A percentile compares a stretch with the other conserved stretches of the same genome.
phyloP scores from a whole-genome alignment of 1,284 basidiomycete genomes.

The Ganoderma meredithae region DNA sequence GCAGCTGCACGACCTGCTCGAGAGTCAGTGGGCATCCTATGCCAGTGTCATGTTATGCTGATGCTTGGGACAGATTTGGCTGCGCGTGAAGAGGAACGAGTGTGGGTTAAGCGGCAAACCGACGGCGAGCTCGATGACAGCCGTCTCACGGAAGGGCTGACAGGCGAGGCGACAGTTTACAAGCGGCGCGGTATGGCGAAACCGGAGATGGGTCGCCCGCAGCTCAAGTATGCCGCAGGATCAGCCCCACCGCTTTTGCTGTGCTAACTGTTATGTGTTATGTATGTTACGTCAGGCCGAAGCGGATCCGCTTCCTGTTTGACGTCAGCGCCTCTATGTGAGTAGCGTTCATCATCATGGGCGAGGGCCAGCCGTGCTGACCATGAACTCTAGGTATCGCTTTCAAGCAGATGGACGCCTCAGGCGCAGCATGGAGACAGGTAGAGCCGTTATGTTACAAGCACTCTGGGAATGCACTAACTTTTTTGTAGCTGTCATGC shows the following conservation, averaged over 20 bases:
- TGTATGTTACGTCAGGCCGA: slow-evolving; percentile 56
- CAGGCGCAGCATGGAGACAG: slow-evolving; percentile 68
- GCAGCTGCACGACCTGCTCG: slow-evolving; percentile 63
- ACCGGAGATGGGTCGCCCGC: slow-evolving; percentile 69
- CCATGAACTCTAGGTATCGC: slow-evolving; percentile 56
- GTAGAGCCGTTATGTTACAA: slow-evolving; percentile 40
- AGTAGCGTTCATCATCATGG: slow-evolving; percentile 18
- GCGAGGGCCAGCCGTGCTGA: not conserved
- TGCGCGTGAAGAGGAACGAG: slow-evolving; percentile 70
- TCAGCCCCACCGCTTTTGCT: not conserved
- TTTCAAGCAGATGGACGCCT: slow-evolving; percentile 75
- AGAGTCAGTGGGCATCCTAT: slow-evolving; percentile 57
- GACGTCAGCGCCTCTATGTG: slow-evolving; percentile 77
- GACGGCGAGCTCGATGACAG: slow-evolving; percentile 74
- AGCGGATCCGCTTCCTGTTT: slow-evolving; percentile 73
- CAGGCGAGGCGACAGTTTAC: slow-evolving; percentile 72
- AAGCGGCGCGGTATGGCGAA: slow-evolving; percentile 74
- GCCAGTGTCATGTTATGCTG: not conserved
- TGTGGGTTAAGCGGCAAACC: slow-evolving; percentile 74
- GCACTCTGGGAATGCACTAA: not conserved
- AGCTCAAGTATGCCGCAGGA: slow-evolving; percentile 57
- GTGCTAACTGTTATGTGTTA: slow-evolving; percentile 2
- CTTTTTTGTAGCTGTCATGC: slow-evolving; percentile 62
- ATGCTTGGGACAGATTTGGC: slow-evolving; percentile 55
- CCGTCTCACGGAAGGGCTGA: slow-evolving; percentile 69